Percentiles rank a stretch among this genome's conserved stretches.
These are phyloP conservation scores for Xylariaceae sp. DNA, from an alignment of 2,329 filamentous ascomycete genomes.

Conservation along the genomic window DNA sequence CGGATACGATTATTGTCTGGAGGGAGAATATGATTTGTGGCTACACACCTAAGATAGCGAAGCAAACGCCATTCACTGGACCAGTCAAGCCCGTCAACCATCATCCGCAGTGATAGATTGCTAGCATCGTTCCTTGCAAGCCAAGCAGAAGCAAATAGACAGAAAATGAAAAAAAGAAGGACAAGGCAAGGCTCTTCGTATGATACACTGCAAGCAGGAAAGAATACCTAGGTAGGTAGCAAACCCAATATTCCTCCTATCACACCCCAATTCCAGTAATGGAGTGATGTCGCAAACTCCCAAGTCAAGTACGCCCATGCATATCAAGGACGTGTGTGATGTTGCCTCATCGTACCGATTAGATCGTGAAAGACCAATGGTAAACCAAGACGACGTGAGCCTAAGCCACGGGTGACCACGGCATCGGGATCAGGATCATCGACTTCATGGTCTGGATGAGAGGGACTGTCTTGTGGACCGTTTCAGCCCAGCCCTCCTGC, in stretches of 20 bases:
- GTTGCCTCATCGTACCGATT: not conserved
- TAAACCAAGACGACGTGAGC: not conserved
- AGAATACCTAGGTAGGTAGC: not conserved
- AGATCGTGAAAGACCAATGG: not conserved
- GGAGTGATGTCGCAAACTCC: conserved; percentile 1
- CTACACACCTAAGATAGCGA: no score
- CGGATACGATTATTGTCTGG: no score
- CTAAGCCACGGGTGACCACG: conserved; percentile 89
- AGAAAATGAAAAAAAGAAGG: conserved; percentile 1
- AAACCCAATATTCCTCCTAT: not conserved
- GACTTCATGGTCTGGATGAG: conserved; percentile 97
- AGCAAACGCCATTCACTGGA: no score
- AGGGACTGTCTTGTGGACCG: conserved; percentile 96
- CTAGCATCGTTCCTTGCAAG: not conserved
- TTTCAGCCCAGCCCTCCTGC: conserved; percentile 92
- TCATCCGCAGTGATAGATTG: not conserved
- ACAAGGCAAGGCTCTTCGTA: conserved; percentile 5
- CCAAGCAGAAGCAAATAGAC: not conserved
- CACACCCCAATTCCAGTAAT: not conserved
- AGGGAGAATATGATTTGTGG: no score
- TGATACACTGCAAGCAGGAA: conserved; percentile 7
- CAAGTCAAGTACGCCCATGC: not conserved
- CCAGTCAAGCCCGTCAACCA: no score
- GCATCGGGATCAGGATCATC: conserved; percentile 85
- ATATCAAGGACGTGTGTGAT: not conserved